Evolutionary conservation across 495 filamentous ascomycete genomes (phyloP).

Genomic region (Aspergillus saccharolyticus): DNA sequence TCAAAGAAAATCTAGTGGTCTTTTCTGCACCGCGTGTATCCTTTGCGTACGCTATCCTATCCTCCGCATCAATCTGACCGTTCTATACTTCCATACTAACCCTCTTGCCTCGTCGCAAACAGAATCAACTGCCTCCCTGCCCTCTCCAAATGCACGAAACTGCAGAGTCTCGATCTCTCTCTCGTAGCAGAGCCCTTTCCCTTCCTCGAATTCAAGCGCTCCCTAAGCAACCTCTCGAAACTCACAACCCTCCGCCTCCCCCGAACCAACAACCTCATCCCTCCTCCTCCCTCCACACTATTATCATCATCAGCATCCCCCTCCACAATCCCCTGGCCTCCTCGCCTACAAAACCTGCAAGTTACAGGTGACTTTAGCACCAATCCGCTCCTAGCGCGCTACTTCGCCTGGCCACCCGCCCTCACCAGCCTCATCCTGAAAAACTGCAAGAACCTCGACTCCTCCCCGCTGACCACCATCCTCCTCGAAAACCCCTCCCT

Average conservation of each 20-base stretch:
- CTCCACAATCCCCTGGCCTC: conserved; percentile 15
- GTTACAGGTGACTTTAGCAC: conserved; percentile 26
- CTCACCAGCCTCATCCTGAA: conserved; percentile 24
- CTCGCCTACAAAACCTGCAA: conserved; percentile 19
- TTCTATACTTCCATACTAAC: background rate
- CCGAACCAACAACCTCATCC: conserved; percentile 36
- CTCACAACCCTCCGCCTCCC: conserved; percentile 54
- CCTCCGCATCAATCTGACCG: background rate
- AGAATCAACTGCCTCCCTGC: conserved; percentile 59
- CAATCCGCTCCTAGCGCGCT: conserved; percentile 12
- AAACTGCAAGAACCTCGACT: conserved; percentile 27
- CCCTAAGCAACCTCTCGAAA: conserved; percentile 43
- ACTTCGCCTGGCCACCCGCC: conserved; percentile 29
- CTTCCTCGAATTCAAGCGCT: conserved; percentile 48
- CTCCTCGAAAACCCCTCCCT: conserved; percentile 20
- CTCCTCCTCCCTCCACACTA: background rate
- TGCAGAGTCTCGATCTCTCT: conserved; percentile 54
- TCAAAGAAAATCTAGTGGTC: conserved; percentile 51
- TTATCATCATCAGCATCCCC: background rate
- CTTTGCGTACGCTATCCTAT: conserved; percentile 45
- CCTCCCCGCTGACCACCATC: conserved; percentile 19
- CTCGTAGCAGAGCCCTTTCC: conserved; percentile 52
- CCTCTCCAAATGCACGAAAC: conserved; percentile 54
- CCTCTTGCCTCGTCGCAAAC: no score
- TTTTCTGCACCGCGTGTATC: conserved; percentile 63